Evolutionary conservation across 768 basidiomycete genomes (phyloP), one percentile per base, ranked within the genome.

Genomic region (Rhodotorula paludigena): DNA sequence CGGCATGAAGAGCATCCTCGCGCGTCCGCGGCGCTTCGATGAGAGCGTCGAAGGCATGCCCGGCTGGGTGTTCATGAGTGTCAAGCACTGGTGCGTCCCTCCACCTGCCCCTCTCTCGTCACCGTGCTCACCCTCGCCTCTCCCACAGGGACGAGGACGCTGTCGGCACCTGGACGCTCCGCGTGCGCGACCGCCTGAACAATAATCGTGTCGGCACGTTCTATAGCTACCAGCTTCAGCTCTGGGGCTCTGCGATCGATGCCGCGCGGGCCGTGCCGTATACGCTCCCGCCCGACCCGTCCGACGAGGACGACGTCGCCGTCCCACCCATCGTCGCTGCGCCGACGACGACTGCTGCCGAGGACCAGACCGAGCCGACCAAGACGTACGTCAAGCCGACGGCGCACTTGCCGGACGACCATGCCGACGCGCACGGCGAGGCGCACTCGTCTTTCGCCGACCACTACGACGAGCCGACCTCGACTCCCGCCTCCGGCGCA

Each of bases 31-130:
- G 68, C 74, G 81, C 41, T 81, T 81, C 20, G 96, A 99, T 76
- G 77, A 77, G 44, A 86, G 83, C 25, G 77, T 74, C 9, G 82
- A 81, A 15, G 94, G 96, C 15, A 94, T 83, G 77, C 85, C 85
- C n/a, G 93, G 90, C 1, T 99, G 96, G 96, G 87, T 84, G n/a
- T 99, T 99, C 77, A 98, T 97, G 92, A 85, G 86, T 39, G 84
- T 98, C 63, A 99, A 99, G 79, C 96, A 99, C 76, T 99, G 96
- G 94, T 93, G 64, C 77, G 85, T 53, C n/a, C 45, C 64, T 42
- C 71, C 32, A 18, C 64, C 45, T 55, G 28, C 53, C 49, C 5
- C 20, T 36, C 1, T 21, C 41, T 64, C 78, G 45, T 9, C 55
- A 33, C 42, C 58, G n/a, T 80, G 65, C 36, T 1, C 30, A 58